A percentile compares a stretch with the other conserved stretches of the same genome.
phyloP scores from a whole-genome alignment of 164 flowering plant genomes.

The Euptelea pleiosperma region DNA sequence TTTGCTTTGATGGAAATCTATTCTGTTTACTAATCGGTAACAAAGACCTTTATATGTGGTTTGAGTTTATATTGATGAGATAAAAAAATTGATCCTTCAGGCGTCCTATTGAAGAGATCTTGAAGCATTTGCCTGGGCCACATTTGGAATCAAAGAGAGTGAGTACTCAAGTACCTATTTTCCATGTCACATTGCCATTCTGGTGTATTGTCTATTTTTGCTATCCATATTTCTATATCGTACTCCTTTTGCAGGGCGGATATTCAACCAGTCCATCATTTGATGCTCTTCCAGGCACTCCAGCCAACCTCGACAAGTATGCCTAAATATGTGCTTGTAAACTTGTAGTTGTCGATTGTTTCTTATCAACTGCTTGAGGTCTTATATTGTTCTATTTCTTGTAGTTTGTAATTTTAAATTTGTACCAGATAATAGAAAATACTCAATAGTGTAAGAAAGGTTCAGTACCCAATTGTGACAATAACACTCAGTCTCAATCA shows the following conservation, averaged over 20 bases:
- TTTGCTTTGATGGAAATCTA: background rate
- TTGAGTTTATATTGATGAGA: background rate
- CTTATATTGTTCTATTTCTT: background rate
- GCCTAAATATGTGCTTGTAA: too few relatives aligned
- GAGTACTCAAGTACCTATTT: slow-evolving; percentile 34
- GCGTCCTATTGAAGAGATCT: slow-evolving; percentile 91
- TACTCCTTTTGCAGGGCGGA: slow-evolving; percentile 49
- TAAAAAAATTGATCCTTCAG: slow-evolving; percentile 34
- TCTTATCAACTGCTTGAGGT: background rate
- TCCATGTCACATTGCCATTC: background rate
- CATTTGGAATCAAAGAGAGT: slow-evolving; percentile 86
- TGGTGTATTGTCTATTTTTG: background rate
- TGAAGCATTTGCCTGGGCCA: slow-evolving; percentile 92
- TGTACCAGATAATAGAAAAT: background rate
- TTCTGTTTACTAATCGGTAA: background rate
- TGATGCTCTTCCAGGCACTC: slow-evolving; percentile 45
- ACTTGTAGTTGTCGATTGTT: too few relatives aligned
- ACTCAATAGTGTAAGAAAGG: background rate
- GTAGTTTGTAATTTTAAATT: background rate
- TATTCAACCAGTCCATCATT: slow-evolving; percentile 54
- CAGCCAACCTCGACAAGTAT: slow-evolving; percentile 50
- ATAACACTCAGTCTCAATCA: background rate
- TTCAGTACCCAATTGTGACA: background rate
- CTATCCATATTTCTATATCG: background rate
- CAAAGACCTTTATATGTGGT: background rate